Conservation (phyloP, 495 filamentous ascomycete species). For the Aspergillus sclerotioniger region DNA sequence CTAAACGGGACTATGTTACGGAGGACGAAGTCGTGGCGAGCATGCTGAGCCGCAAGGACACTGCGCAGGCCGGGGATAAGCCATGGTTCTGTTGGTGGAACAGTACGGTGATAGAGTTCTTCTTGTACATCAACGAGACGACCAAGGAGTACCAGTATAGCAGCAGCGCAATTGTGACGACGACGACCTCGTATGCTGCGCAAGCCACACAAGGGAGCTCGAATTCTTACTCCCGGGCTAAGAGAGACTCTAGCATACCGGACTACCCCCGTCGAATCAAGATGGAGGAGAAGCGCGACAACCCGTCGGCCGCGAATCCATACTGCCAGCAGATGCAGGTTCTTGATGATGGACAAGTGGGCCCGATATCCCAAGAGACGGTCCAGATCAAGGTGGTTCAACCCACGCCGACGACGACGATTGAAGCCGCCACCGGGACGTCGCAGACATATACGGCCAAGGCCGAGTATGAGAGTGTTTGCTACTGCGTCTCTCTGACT, state of each 20-base stretch:
- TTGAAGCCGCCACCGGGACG: conserved; percentile 21
- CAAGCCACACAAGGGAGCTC: conserved; percentile 22
- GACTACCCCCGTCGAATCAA: conserved; percentile 74
- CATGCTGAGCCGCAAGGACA: conserved; percentile 37
- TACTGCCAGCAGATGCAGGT: conserved; percentile 75
- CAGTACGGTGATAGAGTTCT: conserved; percentile 72
- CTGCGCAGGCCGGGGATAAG: conserved; percentile 58
- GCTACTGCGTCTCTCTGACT: conserved; percentile 43
- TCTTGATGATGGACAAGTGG: conserved; percentile 44
- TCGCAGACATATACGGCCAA: conserved; percentile 40
- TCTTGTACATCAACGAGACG: conserved; percentile 69
- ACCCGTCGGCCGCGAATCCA: conserved; percentile 38
- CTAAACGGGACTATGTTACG: conserved; percentile 28
- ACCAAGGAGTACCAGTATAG: conserved; percentile 39
- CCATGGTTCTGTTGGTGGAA: conserved; percentile 93
- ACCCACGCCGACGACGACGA: conserved; percentile 42
- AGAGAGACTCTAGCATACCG: conserved; percentile 7
- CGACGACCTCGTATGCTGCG: conserved; percentile 2
- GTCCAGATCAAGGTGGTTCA: conserved; percentile 61
- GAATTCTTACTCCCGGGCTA: conserved; percentile 16
- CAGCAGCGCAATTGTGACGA: conserved; percentile 23
- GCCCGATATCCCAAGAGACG: conserved; percentile 45
- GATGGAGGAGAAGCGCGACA: conserved; percentile 70
- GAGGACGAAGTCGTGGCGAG: conserved; percentile 27
- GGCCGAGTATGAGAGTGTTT: conserved; percentile 40